A percentile compares a stretch with the other conserved stretches of the same genome.
Evolutionary conservation across 2,329 filamentous ascomycete species (phyloP).

Genomic region (Pyrenochaeta sp.): DNA sequence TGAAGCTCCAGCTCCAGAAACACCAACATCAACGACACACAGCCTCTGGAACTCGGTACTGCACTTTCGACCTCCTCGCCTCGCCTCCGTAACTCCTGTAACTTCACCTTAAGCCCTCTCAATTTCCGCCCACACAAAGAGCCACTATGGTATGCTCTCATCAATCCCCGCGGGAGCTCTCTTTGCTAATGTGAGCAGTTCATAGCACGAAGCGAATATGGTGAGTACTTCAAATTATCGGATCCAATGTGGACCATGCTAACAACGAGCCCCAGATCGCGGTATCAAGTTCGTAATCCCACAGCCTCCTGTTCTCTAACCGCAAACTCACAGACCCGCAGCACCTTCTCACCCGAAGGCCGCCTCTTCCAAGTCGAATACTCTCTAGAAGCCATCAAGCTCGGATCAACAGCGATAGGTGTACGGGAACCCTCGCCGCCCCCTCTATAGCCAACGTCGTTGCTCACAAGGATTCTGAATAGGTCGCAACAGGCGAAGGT

Average conservation of each 20-base stretch:
- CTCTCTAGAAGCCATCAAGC: slow-evolving; percentile 99
- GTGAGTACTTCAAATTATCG: slow-evolving; percentile 62
- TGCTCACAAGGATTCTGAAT: neutral
- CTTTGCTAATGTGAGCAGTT: slow-evolving; percentile 65
- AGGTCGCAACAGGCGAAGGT: slow-evolving; percentile 90
- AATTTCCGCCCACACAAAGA: slow-evolving; percentile 11
- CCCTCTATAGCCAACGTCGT: neutral
- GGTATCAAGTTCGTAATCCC: slow-evolving; percentile 83
- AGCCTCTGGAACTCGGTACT: slow-evolving; percentile 3
- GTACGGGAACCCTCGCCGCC: slow-evolving; percentile 56
- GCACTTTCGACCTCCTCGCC: neutral
- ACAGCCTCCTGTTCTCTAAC: slow-evolving; percentile 15
- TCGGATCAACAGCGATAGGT: slow-evolving; percentile 96
- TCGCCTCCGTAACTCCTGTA: neutral
- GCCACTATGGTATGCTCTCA: slow-evolving; percentile 44
- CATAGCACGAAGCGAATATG: slow-evolving; percentile 99
- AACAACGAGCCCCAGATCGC: slow-evolving; percentile 71
- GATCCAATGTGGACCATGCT: slow-evolving; percentile 20
- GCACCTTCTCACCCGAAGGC: slow-evolving; percentile 99
- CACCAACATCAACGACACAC: slow-evolving; percentile 25
- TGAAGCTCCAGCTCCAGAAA: slow-evolving; percentile 36
- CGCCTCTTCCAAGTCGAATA: slow-evolving; percentile 99
- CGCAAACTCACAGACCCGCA: slow-evolving; percentile 53
- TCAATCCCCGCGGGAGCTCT: slow-evolving; percentile 39
- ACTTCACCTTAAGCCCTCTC: neutral